Percentiles rank a stretch among this genome's conserved stretches.
These are phyloP conservation scores for Serpula lacrymans DNA, from an alignment of 768 basidiomycete genomes.

Conservation along the genomic window DNA sequence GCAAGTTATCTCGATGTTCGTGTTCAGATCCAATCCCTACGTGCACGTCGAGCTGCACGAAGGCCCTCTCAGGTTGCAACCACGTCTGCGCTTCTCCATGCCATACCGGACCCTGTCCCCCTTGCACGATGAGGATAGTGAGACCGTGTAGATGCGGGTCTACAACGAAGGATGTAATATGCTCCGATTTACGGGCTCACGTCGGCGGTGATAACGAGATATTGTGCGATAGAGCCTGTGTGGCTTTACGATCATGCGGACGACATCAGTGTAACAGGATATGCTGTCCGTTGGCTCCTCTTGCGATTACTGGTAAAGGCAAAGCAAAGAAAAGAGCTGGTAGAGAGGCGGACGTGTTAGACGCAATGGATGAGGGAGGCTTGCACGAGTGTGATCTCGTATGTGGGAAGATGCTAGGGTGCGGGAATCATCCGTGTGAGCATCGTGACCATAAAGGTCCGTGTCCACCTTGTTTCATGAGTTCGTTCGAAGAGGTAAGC, in stretches of 20 bases:
- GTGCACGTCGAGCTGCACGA: conserved; percentile 67
- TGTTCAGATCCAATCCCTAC: conserved; percentile 83
- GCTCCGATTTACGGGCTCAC: conserved; percentile 40
- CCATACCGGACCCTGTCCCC: conserved; percentile 77
- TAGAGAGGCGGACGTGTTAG: conserved; percentile 23
- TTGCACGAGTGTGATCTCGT: conserved; percentile 83
- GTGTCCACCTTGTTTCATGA: conserved; percentile 82
- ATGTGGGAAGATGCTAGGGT: conserved; percentile 68
- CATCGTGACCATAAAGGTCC: conserved; percentile 76
- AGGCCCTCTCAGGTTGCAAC: conserved; percentile 58
- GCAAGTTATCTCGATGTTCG: too few species aligned
- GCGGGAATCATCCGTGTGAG: conserved; percentile 80
- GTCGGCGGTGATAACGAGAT: conserved; percentile 48
- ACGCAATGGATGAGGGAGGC: conserved; percentile 59
- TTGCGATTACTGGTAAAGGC: conserved; percentile 49
- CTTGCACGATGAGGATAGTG: conserved; percentile 66
- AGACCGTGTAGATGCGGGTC: conserved; percentile 87
- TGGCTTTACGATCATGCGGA: conserved; percentile 77
- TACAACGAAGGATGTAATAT: conserved; percentile 50
- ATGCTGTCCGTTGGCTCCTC: conserved; percentile 85
- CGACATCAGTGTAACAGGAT: conserved; percentile 79
- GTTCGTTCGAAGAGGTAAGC: conserved; percentile 89
- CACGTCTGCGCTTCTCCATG: conserved; percentile 73
- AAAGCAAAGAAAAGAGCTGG: conserved; percentile 57
- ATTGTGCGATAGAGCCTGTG: conserved; percentile 78